Conservation (phyloP, 2,329 filamentous ascomycete species). For the Pezicula neosporulosa region DNA sequence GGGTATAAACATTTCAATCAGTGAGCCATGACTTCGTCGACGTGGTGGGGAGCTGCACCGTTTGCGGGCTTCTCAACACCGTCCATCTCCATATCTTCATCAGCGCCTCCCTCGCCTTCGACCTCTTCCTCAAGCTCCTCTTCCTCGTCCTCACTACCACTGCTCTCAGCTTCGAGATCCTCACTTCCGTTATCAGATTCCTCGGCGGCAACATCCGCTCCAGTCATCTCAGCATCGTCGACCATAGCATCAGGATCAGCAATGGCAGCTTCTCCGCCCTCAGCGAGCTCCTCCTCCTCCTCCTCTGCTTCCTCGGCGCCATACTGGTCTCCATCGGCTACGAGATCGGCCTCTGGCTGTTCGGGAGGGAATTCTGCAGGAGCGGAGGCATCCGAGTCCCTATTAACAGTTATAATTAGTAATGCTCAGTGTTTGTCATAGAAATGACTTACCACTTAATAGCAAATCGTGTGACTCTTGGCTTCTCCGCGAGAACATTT, state of each 20-base stretch:
- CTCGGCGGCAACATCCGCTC: slow-evolving; percentile 58
- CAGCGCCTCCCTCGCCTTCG: slow-evolving; percentile 34
- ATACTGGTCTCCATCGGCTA: slow-evolving; percentile 83
- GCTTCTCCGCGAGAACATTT: slow-evolving; percentile 95
- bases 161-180: slow-evolving; percentile 75
- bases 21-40: slow-evolving; percentile 28
- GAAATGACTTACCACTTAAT: slow-evolving; percentile 82
- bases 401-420: slow-evolving; percentile 36
- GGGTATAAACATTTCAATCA: slow-evolving; percentile 20
- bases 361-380: slow-evolving; percentile 95
- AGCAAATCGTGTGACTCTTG: slow-evolving; percentile 91
- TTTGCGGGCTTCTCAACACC: slow-evolving; percentile 26
- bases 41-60: slow-evolving; percentile 12
- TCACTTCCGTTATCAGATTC: slow-evolving; percentile 75
- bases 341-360: slow-evolving; percentile 89
- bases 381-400: slow-evolving; percentile 97
- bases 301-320: slow-evolving; percentile 51
- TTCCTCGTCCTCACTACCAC: slow-evolving; percentile 67
- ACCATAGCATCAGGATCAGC: slow-evolving; percentile 42
- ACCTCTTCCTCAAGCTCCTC: slow-evolving; percentile 53
- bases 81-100: slow-evolving; percentile 50
- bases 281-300: slow-evolving; percentile 62
- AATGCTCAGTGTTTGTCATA: slow-evolving; percentile 1
- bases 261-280: slow-evolving; percentile 47
- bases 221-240: slow-evolving; percentile 75